These are phyloP conservation scores for Vitis rupestris DNA, from an alignment of 164 flowering plant species.

Conservation along the genomic window DNA sequence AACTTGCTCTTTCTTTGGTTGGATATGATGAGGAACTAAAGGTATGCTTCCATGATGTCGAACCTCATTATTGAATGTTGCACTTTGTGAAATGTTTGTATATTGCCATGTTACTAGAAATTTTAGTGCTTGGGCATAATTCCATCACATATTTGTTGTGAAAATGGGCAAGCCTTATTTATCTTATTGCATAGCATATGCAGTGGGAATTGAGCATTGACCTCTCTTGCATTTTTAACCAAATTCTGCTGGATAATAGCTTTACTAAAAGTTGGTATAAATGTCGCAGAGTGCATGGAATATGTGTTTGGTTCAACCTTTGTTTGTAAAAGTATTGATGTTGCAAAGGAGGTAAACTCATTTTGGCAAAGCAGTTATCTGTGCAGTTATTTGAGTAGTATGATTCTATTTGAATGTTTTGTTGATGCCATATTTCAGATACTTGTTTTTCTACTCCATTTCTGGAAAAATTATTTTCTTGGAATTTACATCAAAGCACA, in stretches of 20 bases:
- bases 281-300: conserved; percentile 82
- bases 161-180: too few relatives aligned
- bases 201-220: too few relatives aligned
- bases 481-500: background rate
- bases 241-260: too few relatives aligned
- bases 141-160: too few relatives aligned
- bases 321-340: conserved; percentile 80
- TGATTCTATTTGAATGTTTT: background rate
- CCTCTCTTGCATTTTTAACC: too few relatives aligned
- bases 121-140: too few relatives aligned
- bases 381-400: background rate
- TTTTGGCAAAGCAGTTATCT: background rate
- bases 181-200: too few relatives aligned
- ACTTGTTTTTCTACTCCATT: background rate
- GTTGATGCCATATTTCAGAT: conserved; percentile 4
- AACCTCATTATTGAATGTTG: background rate
- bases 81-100: background rate
- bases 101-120: too few relatives aligned
- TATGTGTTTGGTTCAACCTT: conserved; percentile 96
- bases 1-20: conserved; percentile 88
- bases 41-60: conserved; percentile 34
- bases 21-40: conserved; percentile 83
- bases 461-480: background rate
- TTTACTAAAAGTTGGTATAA: too few relatives aligned
- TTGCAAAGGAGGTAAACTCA: conserved; percentile 77